A percentile compares a stretch with the other conserved stretches of the same genome.
Evolutionary conservation across 164 flowering plant genomes (phyloP).

Genomic region (Magnolia changhungtana): DNA sequence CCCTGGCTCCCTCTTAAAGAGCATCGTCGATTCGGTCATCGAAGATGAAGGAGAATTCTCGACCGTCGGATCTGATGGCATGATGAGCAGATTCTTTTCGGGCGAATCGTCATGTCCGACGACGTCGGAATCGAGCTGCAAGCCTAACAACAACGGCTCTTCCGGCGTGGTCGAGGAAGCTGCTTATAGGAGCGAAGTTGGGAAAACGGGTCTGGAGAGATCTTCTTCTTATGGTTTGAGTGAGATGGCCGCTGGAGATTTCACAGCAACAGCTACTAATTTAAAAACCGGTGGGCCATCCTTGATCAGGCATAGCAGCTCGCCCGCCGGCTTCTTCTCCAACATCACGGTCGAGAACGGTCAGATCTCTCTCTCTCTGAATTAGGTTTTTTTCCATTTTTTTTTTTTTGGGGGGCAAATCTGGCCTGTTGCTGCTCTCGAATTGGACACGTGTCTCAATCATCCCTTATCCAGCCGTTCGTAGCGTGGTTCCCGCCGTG

Average conservation of each 20-base stretch:
- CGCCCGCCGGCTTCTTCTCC: constrained; percentile 68
- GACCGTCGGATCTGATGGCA: constrained; percentile 17
- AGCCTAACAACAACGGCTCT: constrained; percentile 18
- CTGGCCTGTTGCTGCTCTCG: not conserved
- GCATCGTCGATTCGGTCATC: constrained; percentile 48
- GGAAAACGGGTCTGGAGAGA: constrained; percentile 19
- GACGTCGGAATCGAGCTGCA: constrained; percentile 32
- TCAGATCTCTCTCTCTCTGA: not conserved
- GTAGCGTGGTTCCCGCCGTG: too few species aligned
- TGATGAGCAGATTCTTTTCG: constrained; percentile 32
- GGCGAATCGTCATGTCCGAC: constrained; percentile 30
- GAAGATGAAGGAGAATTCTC: constrained; percentile 19
- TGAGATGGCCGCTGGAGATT: constrained; percentile 23
- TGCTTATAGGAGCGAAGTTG: not conserved
- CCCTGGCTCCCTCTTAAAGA: constrained; percentile 44
- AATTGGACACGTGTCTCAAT: too few species aligned
- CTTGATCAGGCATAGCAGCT: constrained; percentile 66
- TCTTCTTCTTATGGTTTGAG: constrained; percentile 28
- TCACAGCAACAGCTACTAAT: constrained; percentile 9
- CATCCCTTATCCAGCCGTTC: too few species aligned
- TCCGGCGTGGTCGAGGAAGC: not conserved
- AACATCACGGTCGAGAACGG: constrained; percentile 36
- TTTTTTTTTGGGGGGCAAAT: not conserved
- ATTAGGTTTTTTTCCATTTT: not conserved
- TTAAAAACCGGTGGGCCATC: constrained; percentile 22